Evolutionary conservation across 306 rosid genomes (phyloP).

Genomic region (Quercus bicolor): DNA sequence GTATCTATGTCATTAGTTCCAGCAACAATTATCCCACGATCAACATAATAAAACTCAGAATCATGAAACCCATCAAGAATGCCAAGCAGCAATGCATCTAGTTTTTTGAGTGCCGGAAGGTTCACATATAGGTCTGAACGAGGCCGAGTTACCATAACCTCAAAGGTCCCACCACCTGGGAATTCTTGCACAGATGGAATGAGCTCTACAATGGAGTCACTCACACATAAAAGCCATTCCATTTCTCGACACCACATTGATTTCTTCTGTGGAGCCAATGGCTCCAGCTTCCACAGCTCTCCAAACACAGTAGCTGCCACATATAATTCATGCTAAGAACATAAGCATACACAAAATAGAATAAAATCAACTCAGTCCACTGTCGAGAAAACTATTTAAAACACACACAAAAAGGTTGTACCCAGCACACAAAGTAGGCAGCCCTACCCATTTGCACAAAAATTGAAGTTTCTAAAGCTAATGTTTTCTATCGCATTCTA

Average conservation of each 20-base stretch:
- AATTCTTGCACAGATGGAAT: slow-evolving; percentile 42
- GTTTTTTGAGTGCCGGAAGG: slow-evolving; percentile 49
- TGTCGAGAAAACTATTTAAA: background rate
- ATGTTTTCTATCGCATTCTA: background rate
- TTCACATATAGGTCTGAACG: slow-evolving; percentile 38
- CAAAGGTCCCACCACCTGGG: slow-evolving; percentile 41
- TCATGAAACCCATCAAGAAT: slow-evolving; percentile 37
- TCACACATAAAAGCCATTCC: slow-evolving; percentile 44
- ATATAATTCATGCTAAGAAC: background rate
- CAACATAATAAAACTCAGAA: slow-evolving; percentile 41
- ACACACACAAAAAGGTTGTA: background rate
- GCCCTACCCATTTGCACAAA: no score
- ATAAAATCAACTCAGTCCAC: background rate
- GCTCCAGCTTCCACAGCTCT: slow-evolving; percentile 47
- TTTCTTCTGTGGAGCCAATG: slow-evolving; percentile 39
- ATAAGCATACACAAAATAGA: background rate
- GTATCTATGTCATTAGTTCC: slow-evolving; percentile 18
- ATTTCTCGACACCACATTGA: slow-evolving; percentile 42
- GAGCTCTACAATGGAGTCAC: slow-evolving; percentile 49
- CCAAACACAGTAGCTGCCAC: slow-evolving; percentile 41
- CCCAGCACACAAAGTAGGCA: no score
- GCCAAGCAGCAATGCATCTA: slow-evolving; percentile 45
- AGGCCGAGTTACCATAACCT: slow-evolving; percentile 43
- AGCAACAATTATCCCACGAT: slow-evolving; percentile 30
- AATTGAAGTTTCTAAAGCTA: no score